Percentiles rank a stretch among this genome's conserved stretches.
These are phyloP conservation scores for Cystofilobasidium capitatum DNA, from an alignment of 768 basidiomycete genomes.

Conservation along the genomic window DNA sequence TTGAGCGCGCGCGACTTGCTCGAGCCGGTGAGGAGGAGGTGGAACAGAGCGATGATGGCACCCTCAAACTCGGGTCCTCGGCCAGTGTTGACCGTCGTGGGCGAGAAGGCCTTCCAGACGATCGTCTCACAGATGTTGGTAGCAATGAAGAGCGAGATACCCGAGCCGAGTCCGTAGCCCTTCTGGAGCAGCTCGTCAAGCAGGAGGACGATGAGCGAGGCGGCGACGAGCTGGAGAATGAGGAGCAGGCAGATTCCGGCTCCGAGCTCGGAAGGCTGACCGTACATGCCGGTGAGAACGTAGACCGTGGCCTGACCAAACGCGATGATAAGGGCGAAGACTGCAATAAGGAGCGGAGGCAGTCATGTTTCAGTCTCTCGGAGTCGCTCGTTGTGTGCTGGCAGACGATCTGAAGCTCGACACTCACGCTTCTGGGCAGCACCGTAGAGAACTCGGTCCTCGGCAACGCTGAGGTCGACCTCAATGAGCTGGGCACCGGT, in stretches of 20 bases:
- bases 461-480: constrained; percentile 93
- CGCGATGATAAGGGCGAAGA: constrained; percentile 91
- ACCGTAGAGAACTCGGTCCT: constrained; percentile 88
- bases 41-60: constrained; percentile 91
- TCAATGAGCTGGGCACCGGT: constrained; percentile 96
- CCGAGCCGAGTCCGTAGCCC: constrained; percentile 96
- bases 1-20: constrained; percentile 94
- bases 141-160: constrained; percentile 97
- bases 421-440: constrained; percentile 90
- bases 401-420: no score
- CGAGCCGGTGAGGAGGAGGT: constrained; percentile 94
- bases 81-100: constrained; percentile 95
- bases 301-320: constrained; percentile 96
- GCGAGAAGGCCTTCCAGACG: constrained; percentile 99
- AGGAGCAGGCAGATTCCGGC: constrained; percentile 94
- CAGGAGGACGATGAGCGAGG: constrained; percentile 91
- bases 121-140: constrained; percentile 99
- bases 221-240: constrained; percentile 88
- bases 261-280: constrained; percentile 82
- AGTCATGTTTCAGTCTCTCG: no score
- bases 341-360: constrained; percentile 47
- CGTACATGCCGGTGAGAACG: constrained; percentile 92
- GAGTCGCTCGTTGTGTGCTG: no score
- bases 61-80: constrained; percentile 98
- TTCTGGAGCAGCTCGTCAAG: constrained; percentile 98